Evolutionary conservation across 176 grass and related monocot species (phyloP), one percentile per base, ranked within the genome.

Genomic region (Puccinellia tenuiflora): DNA sequence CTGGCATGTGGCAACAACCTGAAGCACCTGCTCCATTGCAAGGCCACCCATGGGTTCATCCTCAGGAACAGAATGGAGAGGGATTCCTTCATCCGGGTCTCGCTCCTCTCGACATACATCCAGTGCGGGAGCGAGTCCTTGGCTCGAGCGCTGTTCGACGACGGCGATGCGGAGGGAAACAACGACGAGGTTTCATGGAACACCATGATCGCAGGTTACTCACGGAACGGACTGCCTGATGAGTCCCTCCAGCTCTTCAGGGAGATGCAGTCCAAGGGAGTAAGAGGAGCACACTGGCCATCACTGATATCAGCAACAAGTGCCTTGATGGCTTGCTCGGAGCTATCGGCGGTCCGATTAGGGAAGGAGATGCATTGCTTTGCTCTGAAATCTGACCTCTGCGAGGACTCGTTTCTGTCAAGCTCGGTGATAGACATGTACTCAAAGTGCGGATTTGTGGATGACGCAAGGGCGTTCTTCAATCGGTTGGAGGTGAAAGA

Each of bases 391-490:
- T 46, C 69, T 9, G 50, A 52, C 21, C 77, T 65, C 52, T 69
- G 68, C 1, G 79, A 84, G 0, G 92, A 94, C 56, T 42, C 88
- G 2, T 88, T 88, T 26, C 56, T 94, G 5, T 73, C 82, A 6
- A 88, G 91, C 33, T 94, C 91, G 12, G 3, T 88, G 24, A 94
- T 90, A 28, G 91, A 90, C 53, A 90, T 94, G 91, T 94, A 94
- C 68, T 83, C 91, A 0, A 94, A 94, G 73, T 90, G 88, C 22
- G 91, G 91, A 38, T 90, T 78, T 4, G 1, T 82, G 28, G 92
- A 91, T 2, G 81, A 94, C 21, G 89, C 88, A 22, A 80, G 88
- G 80, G 80, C 0, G 1, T 86, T 94, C 79, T 90, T 94, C 37
- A 64, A 86, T 71, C 71, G 63, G 60, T 65, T 91, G 55, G 59